Evolutionary conservation across 257 asterid species (phyloP).

Genomic region (Primulina eburnea): DNA sequence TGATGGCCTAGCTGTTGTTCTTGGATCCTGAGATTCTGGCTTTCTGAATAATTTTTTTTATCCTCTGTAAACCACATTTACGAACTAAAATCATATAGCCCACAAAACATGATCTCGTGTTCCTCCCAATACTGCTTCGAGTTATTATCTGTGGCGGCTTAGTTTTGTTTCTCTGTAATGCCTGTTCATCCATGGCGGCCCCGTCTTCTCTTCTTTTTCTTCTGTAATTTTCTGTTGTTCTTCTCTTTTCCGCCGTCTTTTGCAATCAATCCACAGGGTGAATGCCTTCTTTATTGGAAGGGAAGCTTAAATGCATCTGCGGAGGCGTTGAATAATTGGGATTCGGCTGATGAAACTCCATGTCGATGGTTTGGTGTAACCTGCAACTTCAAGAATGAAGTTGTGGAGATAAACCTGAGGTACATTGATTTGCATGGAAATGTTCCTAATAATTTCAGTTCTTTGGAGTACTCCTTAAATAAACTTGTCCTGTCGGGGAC

Average conservation of each 20-base stretch:
- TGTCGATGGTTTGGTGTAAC: slow-evolving; percentile 44
- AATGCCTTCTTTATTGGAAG: slow-evolving; percentile 63
- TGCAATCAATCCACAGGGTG: slow-evolving; percentile 49
- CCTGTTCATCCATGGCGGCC: slow-evolving; percentile 34
- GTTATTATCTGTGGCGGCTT: slow-evolving; percentile 1
- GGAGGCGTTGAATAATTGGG: slow-evolving; percentile 51
- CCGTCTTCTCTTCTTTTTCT: slow-evolving; percentile 26
- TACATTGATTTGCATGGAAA: slow-evolving; percentile 55
- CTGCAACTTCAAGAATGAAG: slow-evolving; percentile 53
- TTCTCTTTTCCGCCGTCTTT: slow-evolving; percentile 25
- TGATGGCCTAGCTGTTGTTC: slow-evolving; percentile 42
- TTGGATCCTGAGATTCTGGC: slow-evolving; percentile 53
- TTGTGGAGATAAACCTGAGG: slow-evolving; percentile 46
- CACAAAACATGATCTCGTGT: slow-evolving; percentile 42
- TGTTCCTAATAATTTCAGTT: slow-evolving; percentile 44
- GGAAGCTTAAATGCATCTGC: slow-evolving; percentile 46
- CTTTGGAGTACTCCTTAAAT: slow-evolving; percentile 34
- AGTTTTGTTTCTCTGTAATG: slow-evolving; percentile 26
- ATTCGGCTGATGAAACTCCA: slow-evolving; percentile 35
- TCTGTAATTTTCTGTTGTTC: slow-evolving; percentile 23
- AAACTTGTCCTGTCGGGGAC: slow-evolving; percentile 55
- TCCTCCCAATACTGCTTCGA: slow-evolving; percentile 26
- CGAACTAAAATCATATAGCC: slow-evolving; percentile 25
- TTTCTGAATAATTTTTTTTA: slow-evolving; percentile 28
- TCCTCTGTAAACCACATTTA: neutral